Conservation (phyloP, 2,329 filamentous ascomycete species). For the Botrytis hyacinthi region DNA sequence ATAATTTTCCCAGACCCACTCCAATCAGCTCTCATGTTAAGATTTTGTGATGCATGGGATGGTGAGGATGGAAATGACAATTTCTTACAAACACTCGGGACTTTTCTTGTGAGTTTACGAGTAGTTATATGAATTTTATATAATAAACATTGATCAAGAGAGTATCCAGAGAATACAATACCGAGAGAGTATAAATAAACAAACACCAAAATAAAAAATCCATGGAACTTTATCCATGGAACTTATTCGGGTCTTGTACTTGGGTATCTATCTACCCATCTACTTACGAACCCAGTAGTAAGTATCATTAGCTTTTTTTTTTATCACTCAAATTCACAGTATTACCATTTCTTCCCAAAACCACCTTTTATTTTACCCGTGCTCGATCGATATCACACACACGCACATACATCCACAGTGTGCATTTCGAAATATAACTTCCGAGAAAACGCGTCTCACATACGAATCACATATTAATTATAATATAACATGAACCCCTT, state of each 20-base stretch:
- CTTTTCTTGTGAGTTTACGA: too few species aligned
- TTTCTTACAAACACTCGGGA: neutral
- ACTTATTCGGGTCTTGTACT: neutral
- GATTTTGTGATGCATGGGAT: neutral
- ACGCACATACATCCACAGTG: too few species aligned
- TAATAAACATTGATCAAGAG: neutral
- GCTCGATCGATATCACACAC: neutral
- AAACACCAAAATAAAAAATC: neutral
- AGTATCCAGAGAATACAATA: too few species aligned
- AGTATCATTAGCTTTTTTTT: too few species aligned
- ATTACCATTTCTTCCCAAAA: neutral
- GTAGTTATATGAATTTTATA: neutral
- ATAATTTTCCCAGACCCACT: conserved; percentile 8
- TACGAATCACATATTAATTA: neutral
- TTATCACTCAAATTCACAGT: too few species aligned
- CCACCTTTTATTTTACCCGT: neutral
- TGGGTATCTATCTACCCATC: neutral
- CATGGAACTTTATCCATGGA: neutral
- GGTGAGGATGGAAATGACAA: neutral
- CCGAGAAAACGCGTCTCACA: neutral
- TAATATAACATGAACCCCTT: neutral
- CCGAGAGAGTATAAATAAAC: neutral
- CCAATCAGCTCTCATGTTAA: neutral
- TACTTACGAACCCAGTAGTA: too few species aligned
- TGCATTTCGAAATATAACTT: neutral